Base-by-base conservation (phyloP, 768 basidiomycete genomes). In the Mycena pura region DNA sequence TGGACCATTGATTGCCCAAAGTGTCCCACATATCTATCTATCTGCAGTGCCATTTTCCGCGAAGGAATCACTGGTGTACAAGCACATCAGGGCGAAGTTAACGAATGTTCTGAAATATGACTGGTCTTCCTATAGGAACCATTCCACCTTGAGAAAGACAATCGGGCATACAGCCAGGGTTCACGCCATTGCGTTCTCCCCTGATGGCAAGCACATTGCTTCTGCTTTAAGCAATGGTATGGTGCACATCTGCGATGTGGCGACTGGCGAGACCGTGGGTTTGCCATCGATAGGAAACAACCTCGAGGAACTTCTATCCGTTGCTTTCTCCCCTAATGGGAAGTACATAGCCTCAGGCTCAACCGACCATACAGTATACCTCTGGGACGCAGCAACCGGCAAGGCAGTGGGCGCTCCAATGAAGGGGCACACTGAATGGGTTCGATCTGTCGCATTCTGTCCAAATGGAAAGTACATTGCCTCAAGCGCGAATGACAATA, bases 11-110 rank as follows among this genome's bases (percentile, higher is more conserved):
- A 54, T 61, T 10, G 21, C 13, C 17, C 27, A 61, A 8, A 54
- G 60, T 24, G 14, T 21, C 1, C 51, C 52, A 10, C 60, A 61
- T 32, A 27, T 61, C 3, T 54, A 61, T 22, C 4, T 61, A 2
- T 54, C 60, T 9, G 51, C 51, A 15, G 24, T 61, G 14, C 45
- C 46, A 6, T 13, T 48, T 0, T 32, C 46, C 31, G 44, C 60
- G 19, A 3, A 4, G n/a, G 5, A 45, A 3, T 55, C 53, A 15
- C 14, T 44, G 7, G 27, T 55, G n/a, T 13, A 5, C 2, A 44
- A 3, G 14, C 3, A 5, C n/a, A 44, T 55, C 19, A 13, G 15
- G 1, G 41, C 41, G 2, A 22, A 34, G 29, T 55, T 55, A 55
- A 24, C 39, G 2, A 9, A 6, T 7, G 25, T 38, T 2, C 1